Evolutionary conservation across 2,329 filamentous ascomycete genomes (phyloP), one percentile per base, ranked within the genome.

Genomic region (Trichoderma arundinaceum): DNA sequence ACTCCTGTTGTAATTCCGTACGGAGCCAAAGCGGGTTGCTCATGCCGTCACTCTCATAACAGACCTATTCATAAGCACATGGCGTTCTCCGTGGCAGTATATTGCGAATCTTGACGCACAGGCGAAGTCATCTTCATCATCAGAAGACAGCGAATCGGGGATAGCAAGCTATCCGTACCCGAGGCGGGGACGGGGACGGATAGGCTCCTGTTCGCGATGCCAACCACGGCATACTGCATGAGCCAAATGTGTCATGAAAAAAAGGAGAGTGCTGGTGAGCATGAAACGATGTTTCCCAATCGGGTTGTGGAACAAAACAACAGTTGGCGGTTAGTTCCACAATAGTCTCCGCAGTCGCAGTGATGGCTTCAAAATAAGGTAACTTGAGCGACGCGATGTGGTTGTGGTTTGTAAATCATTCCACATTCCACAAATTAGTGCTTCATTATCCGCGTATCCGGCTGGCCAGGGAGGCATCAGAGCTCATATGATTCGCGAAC

Each of bases 401-500:
- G 5, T 38, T 3, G 17, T 56, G 12, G 22, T 28, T 12, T 3
- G 17, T 15, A 15, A 38, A 49, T 38, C 57, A 60, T 49, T 7
- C 57, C 57, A 60, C 57, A 60, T 38, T 22, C 6, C 35, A 58
- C 38, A 33, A 4, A 43, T 19, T 22, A 39, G 38, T 32, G 19
- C 19, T 48, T 33, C n/a, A 3, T 15, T 61, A 33, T 61, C 46
- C 46, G 58, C 58, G 58, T 61, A 61, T 61, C 52, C 3, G 8
- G 19, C 15, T 7, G 19, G 22, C 58, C 43, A 44, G 46, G 58
- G 58, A 39, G 17, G 33, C 19, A 8, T 46, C 39, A 12, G 43
- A 54, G 33, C 51, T 51, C 48, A 7, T 13, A 15, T 60, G 57
- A 60, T 60, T 60, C 44, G 57, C 44, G 32, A 49, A 19, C 56